Percentiles rank a stretch among this genome's conserved stretches.
Conservation (phyloP, 495 filamentous ascomycete genomes). For the Xylaria palmicola region DNA sequence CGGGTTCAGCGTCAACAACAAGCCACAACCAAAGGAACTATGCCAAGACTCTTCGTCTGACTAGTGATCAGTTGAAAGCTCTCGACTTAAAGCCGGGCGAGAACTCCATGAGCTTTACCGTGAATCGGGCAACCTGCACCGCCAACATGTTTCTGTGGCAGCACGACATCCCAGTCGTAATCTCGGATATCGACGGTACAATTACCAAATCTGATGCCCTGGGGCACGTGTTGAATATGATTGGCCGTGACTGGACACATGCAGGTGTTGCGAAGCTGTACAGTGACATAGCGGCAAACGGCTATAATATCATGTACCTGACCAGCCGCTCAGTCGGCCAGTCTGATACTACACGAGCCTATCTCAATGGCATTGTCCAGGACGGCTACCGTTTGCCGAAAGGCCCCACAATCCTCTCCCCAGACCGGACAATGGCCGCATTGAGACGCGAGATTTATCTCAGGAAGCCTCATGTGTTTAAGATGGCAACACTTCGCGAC, state of each 20-base stretch:
- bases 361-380: constrained; percentile 86
- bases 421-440: constrained; percentile 95
- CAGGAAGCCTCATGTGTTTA: constrained; percentile 97
- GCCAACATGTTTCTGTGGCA: constrained; percentile 93
- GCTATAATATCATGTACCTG: constrained; percentile 98
- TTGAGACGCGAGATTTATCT: constrained; percentile 91
- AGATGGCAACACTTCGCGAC: constrained; percentile 96
- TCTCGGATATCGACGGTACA: constrained; percentile 98
- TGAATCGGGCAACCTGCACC: constrained; percentile 88
- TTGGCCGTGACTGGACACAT: constrained; percentile 98
- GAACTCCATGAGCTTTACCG: constrained; percentile 93
- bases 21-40: constrained; percentile 80
- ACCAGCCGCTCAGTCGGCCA: constrained; percentile 93
- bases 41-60: constrained; percentile 95
- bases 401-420: constrained; percentile 91
- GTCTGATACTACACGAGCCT: constrained; percentile 85
- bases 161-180: constrained; percentile 86
- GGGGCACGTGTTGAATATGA: constrained; percentile 97
- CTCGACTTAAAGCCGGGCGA: constrained; percentile 77
- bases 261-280: constrained; percentile 95
- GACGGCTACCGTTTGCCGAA: constrained; percentile 83
- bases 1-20: constrained; percentile 52
- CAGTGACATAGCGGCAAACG: constrained; percentile 91
- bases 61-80: constrained; percentile 90
- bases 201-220: constrained; percentile 98